Evolutionary conservation across 2,329 filamentous ascomycete genomes (phyloP).

Genomic region (Myriosclerotinia curreyana): DNA sequence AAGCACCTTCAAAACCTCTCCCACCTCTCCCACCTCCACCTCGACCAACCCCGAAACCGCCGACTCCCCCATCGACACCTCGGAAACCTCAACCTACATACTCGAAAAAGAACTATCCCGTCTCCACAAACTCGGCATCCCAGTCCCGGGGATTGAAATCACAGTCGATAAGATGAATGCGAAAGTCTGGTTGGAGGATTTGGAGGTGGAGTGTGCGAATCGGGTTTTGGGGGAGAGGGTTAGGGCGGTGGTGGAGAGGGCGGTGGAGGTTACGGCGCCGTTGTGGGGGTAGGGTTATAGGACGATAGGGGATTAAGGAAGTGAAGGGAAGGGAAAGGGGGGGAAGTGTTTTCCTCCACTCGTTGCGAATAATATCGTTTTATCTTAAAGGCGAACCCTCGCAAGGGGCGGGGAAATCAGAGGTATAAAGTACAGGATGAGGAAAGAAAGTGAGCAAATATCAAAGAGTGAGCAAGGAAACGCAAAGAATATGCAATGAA

Average conservation of each 20-base stretch:
- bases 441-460: too few species aligned
- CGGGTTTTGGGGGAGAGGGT: constrained; percentile 79
- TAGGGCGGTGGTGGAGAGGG: constrained; percentile 83
- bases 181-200: constrained; percentile 84
- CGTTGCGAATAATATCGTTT: too few species aligned
- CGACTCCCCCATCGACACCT: background rate
- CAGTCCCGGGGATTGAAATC: constrained; percentile 84
- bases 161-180: constrained; percentile 84
- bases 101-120: constrained; percentile 67
- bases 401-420: too few species aligned
- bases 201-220: constrained; percentile 84
- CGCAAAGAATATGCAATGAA: too few species aligned
- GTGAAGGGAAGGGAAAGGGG: background rate
- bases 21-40: background rate
- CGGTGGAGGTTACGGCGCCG: constrained; percentile 80
- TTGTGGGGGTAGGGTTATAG: constrained; percentile 45
- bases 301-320: background rate
- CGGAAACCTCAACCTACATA: constrained; percentile 31
- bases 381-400: too few species aligned
- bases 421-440: background rate
- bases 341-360: too few species aligned
- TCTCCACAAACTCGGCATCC: constrained; percentile 79
- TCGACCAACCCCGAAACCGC: background rate
- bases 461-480: too few species aligned
- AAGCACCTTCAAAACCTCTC: background rate